A percentile compares a stretch with the other conserved stretches of the same genome.
phyloP scores from a whole-genome alignment of 2,329 filamentous ascomycete genomes.

The Apiospora saccharicola region DNA sequence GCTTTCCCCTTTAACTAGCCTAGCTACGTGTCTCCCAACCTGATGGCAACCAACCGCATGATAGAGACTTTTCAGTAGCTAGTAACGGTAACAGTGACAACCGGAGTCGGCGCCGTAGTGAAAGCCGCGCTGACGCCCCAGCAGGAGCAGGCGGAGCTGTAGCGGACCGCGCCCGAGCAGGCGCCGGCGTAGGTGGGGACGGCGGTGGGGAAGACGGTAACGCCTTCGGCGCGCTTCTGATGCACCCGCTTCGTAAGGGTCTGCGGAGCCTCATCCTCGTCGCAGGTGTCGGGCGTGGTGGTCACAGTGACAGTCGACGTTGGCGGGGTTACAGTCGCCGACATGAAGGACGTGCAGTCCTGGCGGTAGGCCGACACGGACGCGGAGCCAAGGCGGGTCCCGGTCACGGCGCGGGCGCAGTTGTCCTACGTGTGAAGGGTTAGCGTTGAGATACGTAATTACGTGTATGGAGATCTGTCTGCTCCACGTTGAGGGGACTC shows the following conservation, averaged over 20 bases:
- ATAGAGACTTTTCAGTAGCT: not conserved
- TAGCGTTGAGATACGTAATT: not conserved
- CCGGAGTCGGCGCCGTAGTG: constrained; percentile 1
- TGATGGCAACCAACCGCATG: not conserved
- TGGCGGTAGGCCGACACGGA: not conserved
- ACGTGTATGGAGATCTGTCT: not conserved
- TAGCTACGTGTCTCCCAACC: too few relatives aligned
- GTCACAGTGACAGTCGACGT: not conserved
- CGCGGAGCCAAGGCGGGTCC: not conserved
- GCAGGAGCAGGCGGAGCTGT: constrained; percentile 10
- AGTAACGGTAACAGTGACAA: not conserved
- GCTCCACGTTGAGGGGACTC: too few relatives aligned
- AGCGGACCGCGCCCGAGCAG: constrained; percentile 1
- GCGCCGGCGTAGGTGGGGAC: constrained; percentile 2
- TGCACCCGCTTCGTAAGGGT: not conserved
- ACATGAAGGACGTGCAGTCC: constrained; percentile 10
- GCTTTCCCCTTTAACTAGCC: too few relatives aligned
- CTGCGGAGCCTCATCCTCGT: not conserved
- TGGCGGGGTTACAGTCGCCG: not conserved
- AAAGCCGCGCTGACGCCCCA: not conserved
- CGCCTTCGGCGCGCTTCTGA: not conserved
- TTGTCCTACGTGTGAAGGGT: not conserved
- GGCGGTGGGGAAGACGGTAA: constrained; percentile 14
- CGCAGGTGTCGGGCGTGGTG: not conserved
- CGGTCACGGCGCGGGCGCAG: constrained; percentile 16